Percentiles rank a stretch among this genome's conserved stretches.
Evolutionary conservation across 1,284 basidiomycete species (phyloP).

Genomic region (Mycosarcoma maydis): DNA sequence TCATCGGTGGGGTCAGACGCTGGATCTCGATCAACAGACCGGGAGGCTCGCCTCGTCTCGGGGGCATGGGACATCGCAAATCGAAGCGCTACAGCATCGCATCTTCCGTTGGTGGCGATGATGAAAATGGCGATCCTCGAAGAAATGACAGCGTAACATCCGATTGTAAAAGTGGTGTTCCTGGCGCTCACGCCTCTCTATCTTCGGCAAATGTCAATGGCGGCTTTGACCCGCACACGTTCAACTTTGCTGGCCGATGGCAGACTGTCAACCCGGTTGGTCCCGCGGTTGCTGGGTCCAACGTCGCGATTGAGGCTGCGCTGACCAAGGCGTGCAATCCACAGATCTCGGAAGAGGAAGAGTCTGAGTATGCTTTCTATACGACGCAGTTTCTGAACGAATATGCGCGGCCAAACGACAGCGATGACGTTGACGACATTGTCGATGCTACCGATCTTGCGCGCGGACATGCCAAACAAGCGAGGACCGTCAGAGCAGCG

Average conservation of each 20-base stretch:
- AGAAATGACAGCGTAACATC: slow-evolving; percentile 2
- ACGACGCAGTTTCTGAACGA: slow-evolving; percentile 46
- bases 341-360: slow-evolving; percentile 39
- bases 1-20: slow-evolving; percentile 55
- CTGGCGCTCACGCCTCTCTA: neutral
- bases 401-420: slow-evolving; percentile 17
- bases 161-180: slow-evolving; percentile 1
- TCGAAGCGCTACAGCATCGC: slow-evolving; percentile 29
- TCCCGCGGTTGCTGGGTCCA: slow-evolving; percentile 24
- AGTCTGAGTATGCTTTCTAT: slow-evolving; percentile 45
- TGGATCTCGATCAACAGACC: slow-evolving; percentile 58
- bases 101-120: slow-evolving; percentile 25
- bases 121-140: slow-evolving; percentile 7
- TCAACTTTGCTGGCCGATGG: slow-evolving; percentile 51
- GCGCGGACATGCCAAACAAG: neutral
- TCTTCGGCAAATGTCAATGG: neutral
- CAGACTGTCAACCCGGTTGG: slow-evolving; percentile 29
- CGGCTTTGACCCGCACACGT: slow-evolving; percentile 36
- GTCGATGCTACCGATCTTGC: neutral
- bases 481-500: slow-evolving; percentile 4
- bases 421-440: slow-evolving; percentile 1
- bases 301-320: slow-evolving; percentile 37
- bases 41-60: slow-evolving; percentile 17
- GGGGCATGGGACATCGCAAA: slow-evolving; percentile 6
- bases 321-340: slow-evolving; percentile 43